Evolutionary conservation across 441 rosid species (phyloP), one percentile per base, ranked within the genome.

Genomic region (Pelargonium citronellum): DNA sequence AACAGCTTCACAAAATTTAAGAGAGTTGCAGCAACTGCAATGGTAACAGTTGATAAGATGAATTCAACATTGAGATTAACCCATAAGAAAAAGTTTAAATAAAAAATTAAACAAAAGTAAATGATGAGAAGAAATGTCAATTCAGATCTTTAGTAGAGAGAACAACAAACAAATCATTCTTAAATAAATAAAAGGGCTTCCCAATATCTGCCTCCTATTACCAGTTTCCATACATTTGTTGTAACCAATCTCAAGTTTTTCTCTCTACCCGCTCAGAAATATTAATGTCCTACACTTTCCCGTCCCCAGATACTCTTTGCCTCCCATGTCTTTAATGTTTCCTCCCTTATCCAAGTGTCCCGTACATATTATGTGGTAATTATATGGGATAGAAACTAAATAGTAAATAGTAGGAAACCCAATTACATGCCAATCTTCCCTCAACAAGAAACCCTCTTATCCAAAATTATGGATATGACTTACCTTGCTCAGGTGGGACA

Each of bases 401-500:
- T 22, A 22, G 24, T 0, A 22, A 22, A 22, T 22, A 22, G 24
- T 22, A 22, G 24, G 24, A 22, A 22, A 22, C 24, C 24, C 47
- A 43, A 43, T 43, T 12, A n/a, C 55, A 49, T 22, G 24, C 24
- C 24, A 22, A 22, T 22, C 24, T 22, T 22, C 24, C 24, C 24
- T 22, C 24, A 22, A 22, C 24, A 22, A 22, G 24, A 22, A 22
- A 22, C 24, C 24, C 24, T 22, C 24, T 22, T 22, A 22, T 22
- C 24, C 24, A 22, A 22, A 22, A 22, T 22, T 10, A 27, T 22
- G 39, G 71, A 60, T 12, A 34, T 12, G 66, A 43, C 74, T 69
- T 83, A 91, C 99, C 99, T 92, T 95, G 99, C 83, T 95, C 99
- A 85, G 92, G 92, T 1, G 96, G 99, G 79, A 88, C 92, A 27